Evolutionary conservation across 345 rosid species (phyloP).

Genomic region (Mallotus nudiflorus): DNA sequence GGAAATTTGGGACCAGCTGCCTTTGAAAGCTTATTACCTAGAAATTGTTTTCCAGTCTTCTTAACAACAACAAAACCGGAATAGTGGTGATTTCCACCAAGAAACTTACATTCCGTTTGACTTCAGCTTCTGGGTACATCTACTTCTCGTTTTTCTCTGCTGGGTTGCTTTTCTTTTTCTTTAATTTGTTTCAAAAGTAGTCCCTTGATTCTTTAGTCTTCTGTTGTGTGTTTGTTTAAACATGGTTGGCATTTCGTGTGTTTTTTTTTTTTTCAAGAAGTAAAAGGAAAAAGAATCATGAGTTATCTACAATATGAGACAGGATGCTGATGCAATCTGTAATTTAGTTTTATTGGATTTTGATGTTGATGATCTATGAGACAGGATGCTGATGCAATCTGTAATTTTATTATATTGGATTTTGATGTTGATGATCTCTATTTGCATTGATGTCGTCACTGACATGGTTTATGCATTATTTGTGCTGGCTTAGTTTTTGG

Average conservation of each 20-base stretch:
- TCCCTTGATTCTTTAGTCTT: not conserved
- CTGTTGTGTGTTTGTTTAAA: not conserved
- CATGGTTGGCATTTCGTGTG: not conserved
- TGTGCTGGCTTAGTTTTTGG: not conserved
- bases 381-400: no score
- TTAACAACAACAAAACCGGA: not conserved
- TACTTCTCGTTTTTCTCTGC: not conserved
- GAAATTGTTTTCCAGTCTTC: not conserved
- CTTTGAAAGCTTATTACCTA: not conserved
- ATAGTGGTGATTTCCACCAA: not conserved
- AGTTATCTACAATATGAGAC: no score
- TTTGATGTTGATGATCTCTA: not conserved
- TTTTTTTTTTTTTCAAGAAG: not conserved
- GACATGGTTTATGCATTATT: not conserved
- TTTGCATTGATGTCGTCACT: not conserved
- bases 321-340: no score
- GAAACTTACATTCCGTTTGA: not conserved
- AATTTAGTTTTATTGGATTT: no score
- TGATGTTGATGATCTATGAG: no score
- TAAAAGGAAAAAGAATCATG: not conserved
- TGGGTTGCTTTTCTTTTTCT: not conserved
- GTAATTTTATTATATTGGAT: no score
- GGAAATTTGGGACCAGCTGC: not conserved
- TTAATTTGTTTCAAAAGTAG: no score
- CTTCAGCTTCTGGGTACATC: slow-evolving; percentile 18